Evolutionary conservation across 192 early-diverging fungal genomes (phyloP), one percentile per base, ranked within the genome.

Genomic region (Spinellus fusiger): DNA sequence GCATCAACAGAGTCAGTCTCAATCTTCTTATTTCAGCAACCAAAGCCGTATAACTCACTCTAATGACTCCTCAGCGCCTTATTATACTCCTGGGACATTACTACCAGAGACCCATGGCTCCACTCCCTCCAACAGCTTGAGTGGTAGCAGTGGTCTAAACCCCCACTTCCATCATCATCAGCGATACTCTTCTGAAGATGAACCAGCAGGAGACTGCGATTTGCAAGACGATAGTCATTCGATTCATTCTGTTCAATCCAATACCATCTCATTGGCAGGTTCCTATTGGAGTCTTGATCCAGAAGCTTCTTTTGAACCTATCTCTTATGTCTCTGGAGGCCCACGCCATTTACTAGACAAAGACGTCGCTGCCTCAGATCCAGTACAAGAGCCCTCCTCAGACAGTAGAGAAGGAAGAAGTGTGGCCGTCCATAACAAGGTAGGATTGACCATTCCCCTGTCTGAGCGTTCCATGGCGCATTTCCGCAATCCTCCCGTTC

Each of bases 21-120:
- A 66, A n/a, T 66, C 64, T 4, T 66, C 64, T 15, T 66, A 54
- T 47, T 51, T 66, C 16, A 59, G 56, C 38, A 47, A 47, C 22
- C 47, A 38, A 47, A 47, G 40, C 2, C 57, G 57, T 2, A 47
- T 46, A 0, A 59, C 57, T 8, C 57, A 59, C 13, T 29, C 31
- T 18, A 46, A 28, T 32, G 37, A 38, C 31, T 46, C 46, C 2
- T 47, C 25, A 16, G 22, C 40, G 1, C 48, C 26, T 40, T 38
- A 38, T 34, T 23, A 37, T 50, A 32, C 0, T 61, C 48, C 35
- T 25, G 25, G 4, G 23, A 56, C 16, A 35, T 32, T 23, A 15
- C 20, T 35, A 13, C 54, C 35, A 27, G 32, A 22, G 23, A 40
- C 23, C 23, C 53, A 25, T 5, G 32, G 23, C 0, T 64, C 62